Base-by-base conservation (phyloP, 139 green algal species). In the Chlorella sp. region DNA sequence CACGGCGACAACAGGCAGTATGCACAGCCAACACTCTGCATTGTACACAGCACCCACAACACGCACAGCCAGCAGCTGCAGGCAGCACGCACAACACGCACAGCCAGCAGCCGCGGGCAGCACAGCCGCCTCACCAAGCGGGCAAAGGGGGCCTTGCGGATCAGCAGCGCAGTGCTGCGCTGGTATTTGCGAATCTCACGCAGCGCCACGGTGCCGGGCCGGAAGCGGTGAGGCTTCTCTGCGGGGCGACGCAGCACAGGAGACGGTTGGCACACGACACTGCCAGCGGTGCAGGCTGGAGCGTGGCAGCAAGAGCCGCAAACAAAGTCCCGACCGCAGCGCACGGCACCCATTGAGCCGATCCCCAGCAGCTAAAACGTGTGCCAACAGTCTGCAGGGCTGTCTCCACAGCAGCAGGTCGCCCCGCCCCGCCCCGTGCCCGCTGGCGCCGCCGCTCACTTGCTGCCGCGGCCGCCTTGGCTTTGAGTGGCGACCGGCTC, bases 191-290 rank as follows among this genome's bases (percentile, higher is more conserved):
- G 69, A 3, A 77, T 34, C 26, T 36, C 69, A 77, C 26, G 26
- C 69, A 77, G 69, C 69, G 95, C 95, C 30, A 97, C 94, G 22
- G 95, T 97, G 82, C 95, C 95, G 28, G 95, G 95, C 64, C 95
- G 90, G 69, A 89, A 94, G 21, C 91, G 80, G 57, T 92, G 91
- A 30, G 91, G 91, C 73, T 88, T 91, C 84, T 88, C 91, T 93
- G 91, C 77, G 34, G 75, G 57, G 53, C 34, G 32, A 68, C 24
- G 79, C 79, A 37, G 79, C 40, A 15, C 5, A 57, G 48, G 9
- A 57, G 48, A 57, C 9, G 48, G 7, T 57, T 57, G 48, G 64
- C 64, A 71, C 11, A 5, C 64, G 64, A 71, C 60, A 68, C 15
- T 18, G 60, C 15, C 60, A 28, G 64, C 64, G 60, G 15, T 32